Evolutionary conservation across 192 early-diverging fungal genomes (phyloP), one percentile per base, ranked within the genome.

Genomic region (Entophlyctis luteolus): DNA sequence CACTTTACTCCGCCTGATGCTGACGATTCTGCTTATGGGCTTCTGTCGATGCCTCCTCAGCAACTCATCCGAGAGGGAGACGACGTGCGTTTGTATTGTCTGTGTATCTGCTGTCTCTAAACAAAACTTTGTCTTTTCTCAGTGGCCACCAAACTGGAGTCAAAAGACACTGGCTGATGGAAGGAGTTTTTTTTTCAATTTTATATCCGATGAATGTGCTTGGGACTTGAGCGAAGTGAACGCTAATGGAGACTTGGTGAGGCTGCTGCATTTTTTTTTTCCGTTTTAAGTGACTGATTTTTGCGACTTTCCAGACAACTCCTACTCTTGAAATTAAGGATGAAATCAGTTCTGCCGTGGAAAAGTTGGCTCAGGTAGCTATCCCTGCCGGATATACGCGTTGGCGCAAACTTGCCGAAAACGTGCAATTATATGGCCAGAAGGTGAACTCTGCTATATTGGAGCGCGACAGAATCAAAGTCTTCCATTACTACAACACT

Each of bases 151-250:
- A 18, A 75, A 87, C 55, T 89, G 88, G 88, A 86, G 84, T 34
- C 76, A 77, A 63, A 87, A 84, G 54, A 49, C 63, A 28, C 77
- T 81, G 23, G 69, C 76, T 0, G 88, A 89, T 48, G 82, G 86
- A 1, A 70, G 81, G 16, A 67, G 70, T 14, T 89, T 87, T 68
- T 88, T 75, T 65, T 88, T 83, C 79, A 87, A 89, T 74, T 81
- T 84, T 65, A 73, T 88, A 23, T 88, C 88, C 8, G 87, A 89
- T 69, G 75, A 79, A 55, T 86, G 81, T 3, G 76, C 71, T 33
- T 89, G 87, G 87, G 67, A 78, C 0, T 6, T 53, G 20, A 29
- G 35, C 29, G 50, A 53, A 14, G 50, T 53, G n/a, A n/a, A n/a
- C n/a, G n/a, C n/a, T n/a, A n/a, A n/a, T n/a, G n/a, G n/a, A n/a